Evolutionary conservation across 2,329 filamentous ascomycete species (phyloP), one percentile per base, ranked within the genome.

Genomic region (Corynespora cassiicola): DNA sequence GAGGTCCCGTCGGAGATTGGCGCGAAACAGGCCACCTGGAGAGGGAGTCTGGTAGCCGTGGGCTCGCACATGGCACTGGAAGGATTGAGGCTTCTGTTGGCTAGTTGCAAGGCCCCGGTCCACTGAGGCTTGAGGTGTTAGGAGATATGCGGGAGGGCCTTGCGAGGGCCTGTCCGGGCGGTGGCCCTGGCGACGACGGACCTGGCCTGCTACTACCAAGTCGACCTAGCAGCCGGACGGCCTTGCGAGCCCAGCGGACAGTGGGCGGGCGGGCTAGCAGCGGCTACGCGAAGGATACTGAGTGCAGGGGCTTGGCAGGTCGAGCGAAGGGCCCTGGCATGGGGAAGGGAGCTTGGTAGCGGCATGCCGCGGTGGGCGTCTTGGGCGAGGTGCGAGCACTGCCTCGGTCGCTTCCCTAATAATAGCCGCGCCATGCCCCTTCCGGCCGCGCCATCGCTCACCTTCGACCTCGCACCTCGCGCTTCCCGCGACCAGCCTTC

Each of bases 1-100:
- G n/a, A n/a, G n/a, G n/a, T n/a, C 40, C 52, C 30, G 44, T 50
- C 53, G 51, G 47, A 63, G 48, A 56, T 52, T 52, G 48, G 31
- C 44, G 37, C 43, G 46, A 45, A 45, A 50, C 36, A 39, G 47
- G 42, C 53, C 47, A 40, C 44, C n/a, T n/a, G n/a, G n/a, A n/a
- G n/a, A n/a, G n/a, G n/a, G n/a, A n/a, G n/a, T n/a, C n/a, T n/a
- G n/a, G 47, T 50, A 42, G 43, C 49, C 45, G 35, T 42, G 42
- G 42, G 34, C 31, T 31, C 27, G 35, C 29, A 16, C 19, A n/a
- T n/a, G n/a, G n/a, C n/a, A n/a, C n/a, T n/a, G 40, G 55, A 48
- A 52, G 52, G 50, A 54, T 53, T 34, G 32, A 47, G 46, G 52
- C 40, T 36, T 22, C 43, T 52, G 52, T 45, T 52, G 45, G 53